These are phyloP conservation scores for Raphanus hybrid DNA, from an alignment of 441 rosid species.

Conservation along the genomic window DNA sequence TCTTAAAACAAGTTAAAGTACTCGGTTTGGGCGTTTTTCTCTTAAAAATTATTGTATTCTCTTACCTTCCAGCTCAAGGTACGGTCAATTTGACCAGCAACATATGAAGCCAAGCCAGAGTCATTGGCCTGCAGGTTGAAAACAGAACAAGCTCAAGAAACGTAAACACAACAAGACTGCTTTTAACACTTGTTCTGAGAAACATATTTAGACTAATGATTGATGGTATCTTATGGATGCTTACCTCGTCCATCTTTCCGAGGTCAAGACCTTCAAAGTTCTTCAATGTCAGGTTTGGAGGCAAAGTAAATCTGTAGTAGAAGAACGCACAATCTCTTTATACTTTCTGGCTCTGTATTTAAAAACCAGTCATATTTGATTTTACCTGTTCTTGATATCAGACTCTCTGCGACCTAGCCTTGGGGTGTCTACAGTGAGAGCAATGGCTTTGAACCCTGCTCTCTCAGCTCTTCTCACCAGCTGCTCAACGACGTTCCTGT, in stretches of 20 bases:
- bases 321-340: background rate
- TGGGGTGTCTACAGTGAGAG: constrained; percentile 96
- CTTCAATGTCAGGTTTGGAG: constrained; percentile 76
- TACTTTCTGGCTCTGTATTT: background rate
- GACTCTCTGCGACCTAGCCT: constrained; percentile 98
- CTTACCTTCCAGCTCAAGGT: constrained; percentile 67
- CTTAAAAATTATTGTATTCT: background rate
- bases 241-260: constrained; percentile 77
- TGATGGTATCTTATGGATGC: background rate
- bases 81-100: constrained; percentile 69
- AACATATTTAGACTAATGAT: background rate
- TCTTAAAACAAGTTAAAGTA: background rate
- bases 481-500: constrained; percentile 86
- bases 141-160: constrained; percentile 12
- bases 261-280: constrained; percentile 89
- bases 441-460: constrained; percentile 97
- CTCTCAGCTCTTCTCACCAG: constrained; percentile 93
- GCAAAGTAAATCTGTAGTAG: constrained; percentile 72
- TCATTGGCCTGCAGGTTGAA: constrained; percentile 48
- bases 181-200: background rate
- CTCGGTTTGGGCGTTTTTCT: constrained; percentile 11
- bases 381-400: constrained; percentile 93
- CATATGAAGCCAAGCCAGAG: constrained; percentile 67
- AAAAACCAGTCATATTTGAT: background rate
- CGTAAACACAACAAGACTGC: constrained; percentile 4